Percentiles rank a stretch among this genome's conserved stretches.
phyloP scores from a whole-genome alignment of 2,329 filamentous ascomycete species.

The Cryphonectria nitschkei region DNA sequence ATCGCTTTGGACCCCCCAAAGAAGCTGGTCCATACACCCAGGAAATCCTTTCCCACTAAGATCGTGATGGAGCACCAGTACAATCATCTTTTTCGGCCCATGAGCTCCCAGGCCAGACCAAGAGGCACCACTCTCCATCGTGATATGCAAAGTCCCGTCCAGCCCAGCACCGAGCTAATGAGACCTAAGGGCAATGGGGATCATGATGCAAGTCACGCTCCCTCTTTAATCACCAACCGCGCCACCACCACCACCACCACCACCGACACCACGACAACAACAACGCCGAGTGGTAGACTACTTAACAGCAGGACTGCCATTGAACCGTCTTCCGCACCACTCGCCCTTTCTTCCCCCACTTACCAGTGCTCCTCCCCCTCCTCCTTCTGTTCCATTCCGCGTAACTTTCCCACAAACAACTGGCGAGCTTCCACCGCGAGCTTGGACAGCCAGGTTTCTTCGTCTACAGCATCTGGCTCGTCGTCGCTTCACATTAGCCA shows the following conservation, averaged over 20 bases:
- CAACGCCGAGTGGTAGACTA: background rate
- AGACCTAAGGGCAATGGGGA: background rate
- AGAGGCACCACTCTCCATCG: background rate
- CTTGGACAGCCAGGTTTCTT: background rate
- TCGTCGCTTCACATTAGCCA: conserved; percentile 2
- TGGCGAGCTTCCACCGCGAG: conserved; percentile 7
- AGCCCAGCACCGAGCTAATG: background rate
- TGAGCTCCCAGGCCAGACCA: background rate
- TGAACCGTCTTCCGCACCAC: background rate
- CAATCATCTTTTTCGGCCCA: background rate
- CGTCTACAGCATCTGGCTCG: background rate
- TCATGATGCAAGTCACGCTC: background rate
- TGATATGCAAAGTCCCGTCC: background rate
- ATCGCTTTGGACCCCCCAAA: background rate
- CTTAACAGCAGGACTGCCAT: background rate
- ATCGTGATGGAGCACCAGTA: conserved; percentile 8
- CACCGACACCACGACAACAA: too few species aligned
- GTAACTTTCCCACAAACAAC: background rate
- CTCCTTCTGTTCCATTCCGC: background rate
- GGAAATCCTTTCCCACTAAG: background rate
- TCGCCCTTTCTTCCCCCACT: background rate
- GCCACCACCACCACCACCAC: too few species aligned
- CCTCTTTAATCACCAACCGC: background rate
- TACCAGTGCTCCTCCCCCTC: background rate
- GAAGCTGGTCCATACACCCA: background rate